Evolutionary conservation across 2,329 filamentous ascomycete genomes (phyloP).

Genomic region (Fusarium sp.): DNA sequence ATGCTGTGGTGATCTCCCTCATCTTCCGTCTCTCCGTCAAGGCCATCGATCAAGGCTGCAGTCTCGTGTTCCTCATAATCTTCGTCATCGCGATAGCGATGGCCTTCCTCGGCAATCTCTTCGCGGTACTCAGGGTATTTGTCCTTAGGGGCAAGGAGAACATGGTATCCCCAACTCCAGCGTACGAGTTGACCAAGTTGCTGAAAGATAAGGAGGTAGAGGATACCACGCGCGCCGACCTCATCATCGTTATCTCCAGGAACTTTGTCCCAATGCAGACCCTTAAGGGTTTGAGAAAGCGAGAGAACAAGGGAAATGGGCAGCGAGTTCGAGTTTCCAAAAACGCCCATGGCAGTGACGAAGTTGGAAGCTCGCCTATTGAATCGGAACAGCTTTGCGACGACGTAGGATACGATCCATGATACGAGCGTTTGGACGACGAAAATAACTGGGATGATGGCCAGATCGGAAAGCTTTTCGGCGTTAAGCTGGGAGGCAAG

Average conservation of each 20-base stretch:
- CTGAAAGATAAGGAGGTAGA: constrained; percentile 97
- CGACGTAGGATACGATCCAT: constrained; percentile 79
- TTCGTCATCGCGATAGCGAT: constrained; percentile 68
- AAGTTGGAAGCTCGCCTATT: constrained; percentile 92
- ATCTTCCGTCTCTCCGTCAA: constrained; percentile 57
- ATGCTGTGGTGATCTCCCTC: constrained; percentile 56
- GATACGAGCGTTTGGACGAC: constrained; percentile 89
- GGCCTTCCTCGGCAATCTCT: constrained; percentile 69
- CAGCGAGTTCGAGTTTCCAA: constrained; percentile 98
- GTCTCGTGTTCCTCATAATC: constrained; percentile 60
- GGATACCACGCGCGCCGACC: constrained; percentile 91
- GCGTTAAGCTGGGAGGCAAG: constrained; percentile 94
- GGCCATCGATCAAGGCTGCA: constrained; percentile 59
- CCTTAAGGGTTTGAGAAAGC: constrained; percentile 90
- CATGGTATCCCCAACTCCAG: constrained; percentile 98
- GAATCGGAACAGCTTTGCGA: constrained; percentile 85
- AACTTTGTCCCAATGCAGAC: constrained; percentile 93
- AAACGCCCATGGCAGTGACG: constrained; percentile 95
- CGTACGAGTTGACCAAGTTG: constrained; percentile 94
- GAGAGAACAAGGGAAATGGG: constrained; percentile 97
- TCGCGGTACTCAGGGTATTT: constrained; percentile 76
- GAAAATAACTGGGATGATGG: constrained; percentile 96
- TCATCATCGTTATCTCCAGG: constrained; percentile 95
- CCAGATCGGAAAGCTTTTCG: constrained; percentile 89
- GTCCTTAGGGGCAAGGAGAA: constrained; percentile 88